Conservation (phyloP, 352 stramenopile genomes). For the Elongisporangium senticosum region DNA sequence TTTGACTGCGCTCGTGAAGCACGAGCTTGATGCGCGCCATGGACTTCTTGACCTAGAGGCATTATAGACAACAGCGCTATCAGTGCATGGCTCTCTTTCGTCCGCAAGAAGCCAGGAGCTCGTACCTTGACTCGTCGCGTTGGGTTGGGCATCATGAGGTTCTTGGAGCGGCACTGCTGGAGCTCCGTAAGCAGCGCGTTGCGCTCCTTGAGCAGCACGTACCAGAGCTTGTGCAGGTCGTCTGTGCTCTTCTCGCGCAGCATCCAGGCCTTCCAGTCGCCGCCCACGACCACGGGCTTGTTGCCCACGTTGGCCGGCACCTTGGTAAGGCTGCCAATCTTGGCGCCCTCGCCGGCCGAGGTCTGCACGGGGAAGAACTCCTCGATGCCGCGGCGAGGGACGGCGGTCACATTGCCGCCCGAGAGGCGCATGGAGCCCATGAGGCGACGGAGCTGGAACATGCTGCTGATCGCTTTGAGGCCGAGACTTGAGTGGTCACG, state of each 20-base stretch:
- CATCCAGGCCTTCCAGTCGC: constrained; percentile 94
- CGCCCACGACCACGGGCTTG: constrained; percentile 67
- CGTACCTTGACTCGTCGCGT: constrained; percentile 63
- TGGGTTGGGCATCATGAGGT: constrained; percentile 72
- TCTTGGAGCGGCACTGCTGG: constrained; percentile 69
- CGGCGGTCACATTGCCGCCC: constrained; percentile 20
- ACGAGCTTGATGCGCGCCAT: constrained; percentile 88
- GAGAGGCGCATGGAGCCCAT: constrained; percentile 56
- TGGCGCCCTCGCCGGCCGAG: constrained; percentile 39
- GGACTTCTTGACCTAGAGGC: constrained; percentile 64
- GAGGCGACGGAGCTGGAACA: constrained; percentile 64
- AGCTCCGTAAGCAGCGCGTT: constrained; percentile 96
- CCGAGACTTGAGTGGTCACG: background rate
- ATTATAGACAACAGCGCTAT: constrained; percentile 1
- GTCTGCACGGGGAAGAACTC: constrained; percentile 72
- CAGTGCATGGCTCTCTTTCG: background rate
- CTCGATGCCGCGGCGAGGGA: constrained; percentile 52
- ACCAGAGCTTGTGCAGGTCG: constrained; percentile 98
- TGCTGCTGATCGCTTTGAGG: constrained; percentile 12
- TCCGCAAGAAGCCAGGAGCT: background rate
- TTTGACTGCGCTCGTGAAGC: constrained; percentile 74
- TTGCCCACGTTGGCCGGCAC: constrained; percentile 57
- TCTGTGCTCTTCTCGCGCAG: constrained; percentile 97
- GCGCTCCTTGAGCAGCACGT: constrained; percentile 96
- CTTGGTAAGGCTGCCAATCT: constrained; percentile 42